Percentiles rank a stretch among this genome's conserved stretches.
These are phyloP conservation scores for Ganoderma boninense DNA, from an alignment of 1,284 basidiomycete species.

Conservation along the genomic window DNA sequence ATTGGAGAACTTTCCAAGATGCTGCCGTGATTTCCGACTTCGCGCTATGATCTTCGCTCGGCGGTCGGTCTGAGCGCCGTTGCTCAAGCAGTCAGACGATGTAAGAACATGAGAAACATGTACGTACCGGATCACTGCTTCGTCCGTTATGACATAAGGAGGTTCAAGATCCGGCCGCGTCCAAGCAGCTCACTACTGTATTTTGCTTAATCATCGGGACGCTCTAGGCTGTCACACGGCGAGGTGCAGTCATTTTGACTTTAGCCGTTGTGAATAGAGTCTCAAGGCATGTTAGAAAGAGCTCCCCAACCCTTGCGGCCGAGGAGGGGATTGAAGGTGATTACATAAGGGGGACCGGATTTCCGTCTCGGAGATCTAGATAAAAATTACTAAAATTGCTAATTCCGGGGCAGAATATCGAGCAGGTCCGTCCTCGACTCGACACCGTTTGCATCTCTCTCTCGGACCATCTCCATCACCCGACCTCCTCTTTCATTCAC, in stretches of 20 bases:
- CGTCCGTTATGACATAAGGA: not conserved
- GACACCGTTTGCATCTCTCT: not conserved
- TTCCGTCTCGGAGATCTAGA: constrained; percentile 22
- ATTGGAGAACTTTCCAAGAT: not conserved
- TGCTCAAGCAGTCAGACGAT: not conserved
- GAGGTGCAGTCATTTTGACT: not conserved
- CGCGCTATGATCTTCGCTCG: not conserved
- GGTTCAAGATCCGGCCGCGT: not conserved
- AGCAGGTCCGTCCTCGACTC: not conserved
- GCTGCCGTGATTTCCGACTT: not conserved
- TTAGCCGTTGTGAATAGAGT: constrained; percentile 9
- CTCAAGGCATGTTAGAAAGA: no score
- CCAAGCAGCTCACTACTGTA: not conserved
- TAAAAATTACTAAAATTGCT: constrained; percentile 9
- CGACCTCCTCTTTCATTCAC: constrained; percentile 6
- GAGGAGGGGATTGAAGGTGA: constrained; percentile 6
- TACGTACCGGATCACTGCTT: not conserved
- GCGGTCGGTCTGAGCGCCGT: not conserved
- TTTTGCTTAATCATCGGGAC: not conserved
- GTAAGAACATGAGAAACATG: not conserved
- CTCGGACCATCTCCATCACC: constrained; percentile 21
- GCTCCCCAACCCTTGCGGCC: no score
- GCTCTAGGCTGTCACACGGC: not conserved
- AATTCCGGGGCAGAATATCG: not conserved
- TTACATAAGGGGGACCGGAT: constrained; percentile 1